These are phyloP conservation scores for Rhynchosporium graminicola DNA, from an alignment of 2,329 filamentous ascomycete genomes.

Conservation along the genomic window DNA sequence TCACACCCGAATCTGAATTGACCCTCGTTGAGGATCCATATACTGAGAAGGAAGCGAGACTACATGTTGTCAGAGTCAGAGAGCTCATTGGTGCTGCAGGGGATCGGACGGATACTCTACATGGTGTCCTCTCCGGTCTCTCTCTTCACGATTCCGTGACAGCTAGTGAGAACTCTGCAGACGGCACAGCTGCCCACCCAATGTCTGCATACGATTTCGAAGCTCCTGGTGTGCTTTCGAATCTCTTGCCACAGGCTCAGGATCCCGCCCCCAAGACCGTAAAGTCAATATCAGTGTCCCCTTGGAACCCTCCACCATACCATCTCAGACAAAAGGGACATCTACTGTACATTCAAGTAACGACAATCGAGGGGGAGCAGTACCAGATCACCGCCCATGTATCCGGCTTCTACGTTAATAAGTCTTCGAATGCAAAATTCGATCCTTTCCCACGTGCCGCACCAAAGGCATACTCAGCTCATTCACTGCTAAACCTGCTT, in stretches of 20 bases:
- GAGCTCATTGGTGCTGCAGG: conserved; percentile 93
- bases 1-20: conserved; percentile 76
- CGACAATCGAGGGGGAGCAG: conserved; percentile 92
- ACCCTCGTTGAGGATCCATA: conserved; percentile 90
- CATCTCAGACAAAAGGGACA: conserved; percentile 90
- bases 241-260: conserved; percentile 67
- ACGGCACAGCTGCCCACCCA: conserved; percentile 49
- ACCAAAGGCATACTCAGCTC: conserved; percentile 76
- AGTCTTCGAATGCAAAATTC: conserved; percentile 92
- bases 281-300: conserved; percentile 82
- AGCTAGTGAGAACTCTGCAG: conserved; percentile 41
- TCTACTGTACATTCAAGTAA: conserved; percentile 84
- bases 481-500: conserved; percentile 84
- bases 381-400: conserved; percentile 91
- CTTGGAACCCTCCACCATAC: conserved; percentile 96
- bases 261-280: conserved; percentile 82
- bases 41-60: conserved; percentile 95
- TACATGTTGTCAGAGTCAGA: conserved; percentile 87
- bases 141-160: conserved; percentile 82
- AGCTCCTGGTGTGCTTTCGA: conserved; percentile 65
- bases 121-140: conserved; percentile 80
- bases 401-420: conserved; percentile 96
- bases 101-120: conserved; percentile 81
- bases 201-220: conserved; percentile 78
- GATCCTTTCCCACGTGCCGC: conserved; percentile 80